Percentiles rank a stretch among this genome's conserved stretches.
phyloP scores from a whole-genome alignment of 768 basidiomycete genomes.

The Ramaria sp. region DNA sequence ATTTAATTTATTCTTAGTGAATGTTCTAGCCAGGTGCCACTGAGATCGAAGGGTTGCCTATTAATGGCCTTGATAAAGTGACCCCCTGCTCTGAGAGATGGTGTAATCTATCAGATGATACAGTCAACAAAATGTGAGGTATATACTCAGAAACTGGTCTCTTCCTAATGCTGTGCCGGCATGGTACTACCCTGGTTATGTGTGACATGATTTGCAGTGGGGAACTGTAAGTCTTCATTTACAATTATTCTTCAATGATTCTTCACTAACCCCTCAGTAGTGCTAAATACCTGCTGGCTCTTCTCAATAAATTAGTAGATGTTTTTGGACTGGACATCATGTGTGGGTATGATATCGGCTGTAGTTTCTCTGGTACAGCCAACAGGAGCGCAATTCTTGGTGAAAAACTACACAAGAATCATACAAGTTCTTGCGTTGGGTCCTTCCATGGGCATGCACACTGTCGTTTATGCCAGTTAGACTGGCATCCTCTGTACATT shows the following conservation, averaged over 20 bases:
- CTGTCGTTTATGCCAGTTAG: conserved; percentile 18
- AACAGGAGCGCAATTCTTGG: conserved; percentile 10
- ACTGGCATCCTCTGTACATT: conserved; percentile 19
- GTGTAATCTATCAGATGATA: conserved; percentile 20
- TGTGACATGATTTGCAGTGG: conserved; percentile 26
- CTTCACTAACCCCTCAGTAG: conserved; percentile 9
- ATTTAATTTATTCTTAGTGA: too few species aligned
- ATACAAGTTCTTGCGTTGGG: conserved; percentile 14
- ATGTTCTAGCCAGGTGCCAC: too few species aligned
- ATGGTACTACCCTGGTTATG: conserved; percentile 22
- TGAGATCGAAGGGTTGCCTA: conserved; percentile 8
- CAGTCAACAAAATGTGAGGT: conserved; percentile 23
- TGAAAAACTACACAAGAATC: not conserved
- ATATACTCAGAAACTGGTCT: conserved; percentile 29
- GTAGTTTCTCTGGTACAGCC: conserved; percentile 15
- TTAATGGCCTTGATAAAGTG: not conserved
- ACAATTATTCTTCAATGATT: not conserved
- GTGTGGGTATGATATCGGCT: conserved; percentile 21
- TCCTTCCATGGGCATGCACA: conserved; percentile 23
- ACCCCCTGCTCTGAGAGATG: conserved; percentile 21
- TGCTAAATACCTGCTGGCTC: conserved; percentile 21
- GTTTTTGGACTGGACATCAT: conserved; percentile 10
- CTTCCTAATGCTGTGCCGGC: conserved; percentile 26
- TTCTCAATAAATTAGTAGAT: conserved; percentile 16
- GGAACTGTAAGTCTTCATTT: conserved; percentile 23